Percentiles rank a stretch among this genome's conserved stretches.
phyloP scores from a whole-genome alignment of 352 stramenopile genomes.

The Phytopythium aichiense region DNA sequence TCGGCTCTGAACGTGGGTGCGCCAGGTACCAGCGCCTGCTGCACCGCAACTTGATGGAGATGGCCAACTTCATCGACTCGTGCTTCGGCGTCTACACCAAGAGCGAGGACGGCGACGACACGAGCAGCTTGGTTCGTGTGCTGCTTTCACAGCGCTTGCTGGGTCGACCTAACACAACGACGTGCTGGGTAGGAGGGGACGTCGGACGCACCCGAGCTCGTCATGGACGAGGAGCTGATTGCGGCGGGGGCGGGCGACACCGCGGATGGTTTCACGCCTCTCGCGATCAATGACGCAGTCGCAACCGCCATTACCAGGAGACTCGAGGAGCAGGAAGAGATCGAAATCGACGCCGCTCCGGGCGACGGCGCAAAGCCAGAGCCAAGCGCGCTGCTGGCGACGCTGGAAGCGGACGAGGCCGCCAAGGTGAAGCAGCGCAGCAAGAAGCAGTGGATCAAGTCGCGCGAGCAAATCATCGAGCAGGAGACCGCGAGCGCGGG shows the following conservation, averaged over 20 bases:
- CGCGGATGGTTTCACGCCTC: background rate
- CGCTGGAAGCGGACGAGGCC: constrained; percentile 51
- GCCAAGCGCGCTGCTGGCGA: constrained; percentile 36
- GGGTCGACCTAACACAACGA: background rate
- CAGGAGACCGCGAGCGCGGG: constrained; percentile 57
- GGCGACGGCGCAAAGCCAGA: background rate
- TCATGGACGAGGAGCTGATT: constrained; percentile 13
- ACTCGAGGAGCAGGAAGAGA: background rate
- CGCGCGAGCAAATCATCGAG: constrained; percentile 47
- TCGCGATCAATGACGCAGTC: background rate
- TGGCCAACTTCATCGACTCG: constrained; percentile 77
- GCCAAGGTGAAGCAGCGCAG: constrained; percentile 47
- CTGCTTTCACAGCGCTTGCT: no score
- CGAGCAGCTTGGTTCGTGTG: constrained; percentile 1
- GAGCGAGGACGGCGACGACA: constrained; percentile 5
- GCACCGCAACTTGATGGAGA: constrained; percentile 74
- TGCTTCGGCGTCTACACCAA: constrained; percentile 74
- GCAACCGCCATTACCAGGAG: background rate
- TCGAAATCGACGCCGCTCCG: background rate
- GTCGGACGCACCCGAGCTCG: constrained; percentile 5
- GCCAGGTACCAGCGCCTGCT: constrained; percentile 66
- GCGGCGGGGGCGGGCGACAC: background rate
- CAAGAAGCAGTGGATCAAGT: constrained; percentile 59
- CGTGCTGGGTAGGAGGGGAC: constrained; percentile 4
- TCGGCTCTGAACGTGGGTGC: background rate